These are phyloP conservation scores for Tricholoma furcatifolium DNA, from an alignment of 768 basidiomycete genomes.

Conservation along the genomic window DNA sequence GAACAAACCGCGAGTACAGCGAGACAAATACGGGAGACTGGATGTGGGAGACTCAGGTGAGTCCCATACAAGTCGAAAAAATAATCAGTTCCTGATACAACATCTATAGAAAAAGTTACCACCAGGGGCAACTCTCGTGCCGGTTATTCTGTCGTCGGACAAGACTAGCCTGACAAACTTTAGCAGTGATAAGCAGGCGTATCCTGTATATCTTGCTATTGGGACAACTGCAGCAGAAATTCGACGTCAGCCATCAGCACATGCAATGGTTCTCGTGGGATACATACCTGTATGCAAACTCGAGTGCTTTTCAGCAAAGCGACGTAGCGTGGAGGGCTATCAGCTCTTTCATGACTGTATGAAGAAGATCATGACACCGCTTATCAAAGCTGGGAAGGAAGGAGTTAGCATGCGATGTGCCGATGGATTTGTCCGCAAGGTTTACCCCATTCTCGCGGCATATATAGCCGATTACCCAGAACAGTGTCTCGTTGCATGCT, in stretches of 20 bases:
- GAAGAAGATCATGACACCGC: slow-evolving; percentile 23
- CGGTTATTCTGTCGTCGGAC: slow-evolving; percentile 39
- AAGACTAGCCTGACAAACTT: slow-evolving; percentile 35
- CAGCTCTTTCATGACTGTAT: slow-evolving; percentile 17
- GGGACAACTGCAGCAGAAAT: slow-evolving; percentile 35
- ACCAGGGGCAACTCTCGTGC: slow-evolving; percentile 28
- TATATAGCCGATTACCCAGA: slow-evolving; percentile 37
- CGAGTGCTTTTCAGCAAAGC: slow-evolving; percentile 5
- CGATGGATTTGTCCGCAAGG: slow-evolving; percentile 24
- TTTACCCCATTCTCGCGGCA: slow-evolving; percentile 32
- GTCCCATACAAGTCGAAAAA: slow-evolving; percentile 3
- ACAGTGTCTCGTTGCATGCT: slow-evolving; percentile 29
- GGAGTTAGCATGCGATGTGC: slow-evolving; percentile 32
- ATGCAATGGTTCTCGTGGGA: slow-evolving; percentile 32
- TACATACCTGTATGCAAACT: slow-evolving; percentile 39
- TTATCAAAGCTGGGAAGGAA: slow-evolving; percentile 24
- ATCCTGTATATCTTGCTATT: slow-evolving; percentile 43
- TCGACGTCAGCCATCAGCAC: slow-evolving; percentile 27
- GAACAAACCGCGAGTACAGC: slow-evolving; percentile 22
- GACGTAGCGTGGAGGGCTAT: slow-evolving; percentile 2
- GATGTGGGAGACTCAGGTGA: slow-evolving; percentile 37
- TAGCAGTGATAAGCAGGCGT: slow-evolving; percentile 35
- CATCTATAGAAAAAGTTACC: slow-evolving; percentile 13
- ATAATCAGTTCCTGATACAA: not conserved
- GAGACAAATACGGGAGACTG: slow-evolving; percentile 39